Evolutionary conservation across 805 yeast species (phyloP), one percentile per base, ranked within the genome.

Genomic region (Monosporozyma unispora): DNA sequence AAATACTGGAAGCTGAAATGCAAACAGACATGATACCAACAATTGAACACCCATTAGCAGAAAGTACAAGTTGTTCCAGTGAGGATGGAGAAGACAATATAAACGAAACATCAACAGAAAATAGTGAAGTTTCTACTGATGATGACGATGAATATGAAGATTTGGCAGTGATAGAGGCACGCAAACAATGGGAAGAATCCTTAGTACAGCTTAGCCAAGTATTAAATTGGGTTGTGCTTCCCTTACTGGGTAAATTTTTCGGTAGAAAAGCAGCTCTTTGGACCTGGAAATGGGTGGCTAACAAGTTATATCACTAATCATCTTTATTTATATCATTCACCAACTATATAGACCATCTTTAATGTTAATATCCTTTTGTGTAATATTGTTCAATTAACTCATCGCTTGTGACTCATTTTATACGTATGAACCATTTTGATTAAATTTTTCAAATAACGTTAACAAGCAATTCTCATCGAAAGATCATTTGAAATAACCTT

Each of bases 181-280:
- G 82, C 56, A 73, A 79, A 54, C 87, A 84, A 57, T 84, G 89
- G 89, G 85, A 83, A 47, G 85, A 81, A 56, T 80, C 84, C 33
- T 52, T 84, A 45, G 67, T 69, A 43, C 89, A 84, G 62, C 60
- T 84, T 49, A 72, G 72, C 38, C 76, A 77, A n/a, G 71, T 82
- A 33, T 64, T 82, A 31, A 77, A 76, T 49, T 73, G 80, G 64
- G 79, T 84, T 12, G 57, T 84, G 33, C 68, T 84, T 47, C 93
- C 93, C 2, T 59, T 83, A 51, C 57, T 81, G 18, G 90, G 90
- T 3, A 82, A 81, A 61, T 72, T 79, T 41, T 54, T 84, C 44
- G 93, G 93, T 3, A 73, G 90, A 54, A 64, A 81, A 54, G 66
- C 73, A 52, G 81, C 85, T 25, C 70, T 72, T 38, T 41, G 52